Conservation (phyloP, 345 rosid genomes). For the Raphanus raphanistrum region DNA sequence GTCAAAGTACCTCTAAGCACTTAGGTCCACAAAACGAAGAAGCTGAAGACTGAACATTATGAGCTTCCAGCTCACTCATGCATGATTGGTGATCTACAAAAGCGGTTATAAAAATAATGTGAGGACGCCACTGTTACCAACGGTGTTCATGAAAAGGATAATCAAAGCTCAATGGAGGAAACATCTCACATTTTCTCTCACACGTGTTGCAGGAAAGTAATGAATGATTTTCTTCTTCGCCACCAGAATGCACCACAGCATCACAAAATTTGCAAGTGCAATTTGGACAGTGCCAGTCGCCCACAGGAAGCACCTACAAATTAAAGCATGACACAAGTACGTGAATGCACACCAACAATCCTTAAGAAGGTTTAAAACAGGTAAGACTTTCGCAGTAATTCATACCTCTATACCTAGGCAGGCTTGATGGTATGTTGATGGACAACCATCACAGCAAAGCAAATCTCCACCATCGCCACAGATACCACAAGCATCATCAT, state of each 20-base stretch:
- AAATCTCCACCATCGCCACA: slow-evolving; percentile 99
- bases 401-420: slow-evolving; percentile 80
- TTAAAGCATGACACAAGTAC: slow-evolving; percentile 22
- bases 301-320: slow-evolving; percentile 79
- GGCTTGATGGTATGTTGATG: slow-evolving; percentile 91
- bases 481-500: slow-evolving; percentile 95
- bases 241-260: slow-evolving; percentile 42
- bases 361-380: neutral
- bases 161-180: slow-evolving; percentile 22
- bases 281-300: slow-evolving; percentile 93
- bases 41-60: slow-evolving; percentile 41
- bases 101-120: slow-evolving; percentile 11
- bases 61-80: slow-evolving; percentile 47
- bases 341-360: neutral
- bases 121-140: slow-evolving; percentile 18
- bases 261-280: slow-evolving; percentile 95
- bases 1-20: slow-evolving; percentile 75
- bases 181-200: slow-evolving; percentile 73
- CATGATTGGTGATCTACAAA: slow-evolving; percentile 77
- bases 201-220: slow-evolving; percentile 62
- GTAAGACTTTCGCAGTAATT: neutral
- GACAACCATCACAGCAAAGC: slow-evolving; percentile 95
- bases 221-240: slow-evolving; percentile 32
- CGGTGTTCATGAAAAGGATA: neutral
- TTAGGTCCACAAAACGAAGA: slow-evolving; percentile 68